Conservation (phyloP, 148 eudicot species). For the Limonium bicolor region DNA sequence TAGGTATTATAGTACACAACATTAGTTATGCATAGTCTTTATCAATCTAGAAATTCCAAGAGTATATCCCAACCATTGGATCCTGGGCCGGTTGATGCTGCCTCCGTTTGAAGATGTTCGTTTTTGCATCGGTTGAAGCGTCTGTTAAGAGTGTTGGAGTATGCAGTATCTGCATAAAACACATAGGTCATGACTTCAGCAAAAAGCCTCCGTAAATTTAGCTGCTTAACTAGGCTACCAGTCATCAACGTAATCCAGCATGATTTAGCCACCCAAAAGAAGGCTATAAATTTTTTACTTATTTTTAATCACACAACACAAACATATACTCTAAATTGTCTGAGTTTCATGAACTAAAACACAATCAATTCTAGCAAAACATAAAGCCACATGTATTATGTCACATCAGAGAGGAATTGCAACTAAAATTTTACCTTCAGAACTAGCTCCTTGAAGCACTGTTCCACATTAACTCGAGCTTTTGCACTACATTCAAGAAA, state of each 20-base stretch:
- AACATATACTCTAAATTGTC: neutral
- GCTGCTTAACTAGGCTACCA: no score
- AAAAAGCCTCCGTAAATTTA: no score
- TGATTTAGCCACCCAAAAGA: no score
- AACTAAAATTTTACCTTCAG: slow-evolving; percentile 23
- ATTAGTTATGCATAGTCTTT: no score
- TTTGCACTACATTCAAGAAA: slow-evolving; percentile 63
- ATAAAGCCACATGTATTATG: neutral
- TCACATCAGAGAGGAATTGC: neutral
- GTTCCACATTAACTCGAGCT: slow-evolving; percentile 55
- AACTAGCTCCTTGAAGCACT: slow-evolving; percentile 62
- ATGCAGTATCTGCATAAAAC: slow-evolving; percentile 1
- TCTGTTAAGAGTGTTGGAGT: slow-evolving; percentile 3
- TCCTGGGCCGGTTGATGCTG: neutral
- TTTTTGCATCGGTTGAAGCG: slow-evolving; percentile 1
- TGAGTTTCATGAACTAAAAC: neutral
- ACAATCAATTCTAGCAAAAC: neutral
- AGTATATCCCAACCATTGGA: no score
- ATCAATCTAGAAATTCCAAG: no score
- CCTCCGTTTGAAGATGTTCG: slow-evolving; percentile 2
- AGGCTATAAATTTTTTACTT: no score
- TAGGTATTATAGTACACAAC: no score
- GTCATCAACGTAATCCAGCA: no score
- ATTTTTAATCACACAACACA: neutral
- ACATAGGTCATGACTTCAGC: neutral